Evolutionary conservation across 805 yeast species (phyloP).

Genomic region (Saccharomyces kudriavzevii): DNA sequence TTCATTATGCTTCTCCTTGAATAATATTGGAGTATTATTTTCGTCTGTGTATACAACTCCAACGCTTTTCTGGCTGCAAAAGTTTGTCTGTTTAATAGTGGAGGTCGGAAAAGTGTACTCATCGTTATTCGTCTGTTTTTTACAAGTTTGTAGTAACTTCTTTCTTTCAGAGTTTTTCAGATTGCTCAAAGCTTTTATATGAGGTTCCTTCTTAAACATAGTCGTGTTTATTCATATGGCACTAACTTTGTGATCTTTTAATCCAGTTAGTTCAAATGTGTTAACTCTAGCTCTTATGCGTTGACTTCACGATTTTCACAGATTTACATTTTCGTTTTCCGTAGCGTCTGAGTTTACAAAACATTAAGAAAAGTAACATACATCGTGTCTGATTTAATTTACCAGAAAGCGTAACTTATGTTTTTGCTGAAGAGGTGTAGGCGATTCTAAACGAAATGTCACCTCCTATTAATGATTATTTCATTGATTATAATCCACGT

Average conservation of each 20-base stretch:
- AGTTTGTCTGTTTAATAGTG: conserved; percentile 52
- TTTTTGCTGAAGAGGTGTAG: not conserved
- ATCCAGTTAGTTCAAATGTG: not conserved
- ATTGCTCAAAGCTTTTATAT: conserved; percentile 67
- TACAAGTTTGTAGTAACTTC: conserved; percentile 36
- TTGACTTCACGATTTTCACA: not conserved
- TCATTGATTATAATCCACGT: conserved; percentile 12
- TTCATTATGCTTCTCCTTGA: conserved; percentile 48
- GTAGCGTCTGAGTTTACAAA: not conserved
- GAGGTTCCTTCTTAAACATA: conserved; percentile 33
- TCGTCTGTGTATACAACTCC: conserved; percentile 64
- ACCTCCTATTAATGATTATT: not conserved
- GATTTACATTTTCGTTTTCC: not conserved
- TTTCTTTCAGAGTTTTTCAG: conserved; percentile 74
- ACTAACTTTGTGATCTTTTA: not conserved
- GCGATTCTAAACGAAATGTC: not conserved
- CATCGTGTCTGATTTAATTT: not conserved
- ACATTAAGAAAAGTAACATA: not conserved
- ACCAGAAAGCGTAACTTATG: not conserved
- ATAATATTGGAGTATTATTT: conserved; percentile 64
- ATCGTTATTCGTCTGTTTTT: conserved; percentile 24
- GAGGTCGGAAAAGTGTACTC: conserved; percentile 38
- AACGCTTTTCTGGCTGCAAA: conserved; percentile 42
- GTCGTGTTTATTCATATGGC: not conserved
- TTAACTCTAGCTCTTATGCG: not conserved